Conservation (phyloP, 305 asterid species). For the Fraxinus angustifolia region DNA sequence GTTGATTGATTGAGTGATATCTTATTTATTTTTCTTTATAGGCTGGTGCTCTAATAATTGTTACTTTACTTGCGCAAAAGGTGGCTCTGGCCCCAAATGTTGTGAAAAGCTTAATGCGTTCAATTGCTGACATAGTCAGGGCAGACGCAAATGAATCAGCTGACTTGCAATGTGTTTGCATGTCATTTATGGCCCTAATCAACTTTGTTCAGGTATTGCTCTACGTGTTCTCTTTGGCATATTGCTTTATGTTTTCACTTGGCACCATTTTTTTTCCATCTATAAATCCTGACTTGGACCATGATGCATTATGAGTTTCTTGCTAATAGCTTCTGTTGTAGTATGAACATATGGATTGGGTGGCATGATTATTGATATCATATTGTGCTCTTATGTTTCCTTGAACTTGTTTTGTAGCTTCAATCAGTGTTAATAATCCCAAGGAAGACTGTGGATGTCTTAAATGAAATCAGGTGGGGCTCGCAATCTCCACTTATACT, state of each 20-base stretch:
- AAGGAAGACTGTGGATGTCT: conserved; percentile 58
- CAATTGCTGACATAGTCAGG: conserved; percentile 58
- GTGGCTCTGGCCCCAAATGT: conserved; percentile 55
- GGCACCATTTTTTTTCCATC: conserved; percentile 4
- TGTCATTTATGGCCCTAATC: conserved; percentile 71
- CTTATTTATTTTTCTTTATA: conserved; percentile 26
- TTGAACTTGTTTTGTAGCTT: conserved; percentile 36
- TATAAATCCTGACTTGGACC: conserved; percentile 3
- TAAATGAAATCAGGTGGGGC: conserved; percentile 57
- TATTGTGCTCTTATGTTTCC: conserved; percentile 16
- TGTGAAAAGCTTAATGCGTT: conserved; percentile 63
- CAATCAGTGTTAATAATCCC: conserved; percentile 71
- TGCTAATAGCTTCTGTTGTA: conserved; percentile 9
- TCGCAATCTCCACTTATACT: conserved; percentile 4
- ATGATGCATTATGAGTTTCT: conserved; percentile 19
- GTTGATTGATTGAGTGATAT: conserved; percentile 10
- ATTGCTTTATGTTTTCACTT: background rate
- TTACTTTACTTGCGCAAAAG: conserved; percentile 73
- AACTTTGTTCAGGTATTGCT: conserved; percentile 75
- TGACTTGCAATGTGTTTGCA: conserved; percentile 67
- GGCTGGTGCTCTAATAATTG: conserved; percentile 91
- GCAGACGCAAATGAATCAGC: conserved; percentile 49
- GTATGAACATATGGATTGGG: background rate
- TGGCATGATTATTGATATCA: background rate
- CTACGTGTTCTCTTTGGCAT: background rate